Evolutionary conservation across 2,329 filamentous ascomycete genomes (phyloP).

Genomic region (Paraconiothyrium brasiliense): DNA sequence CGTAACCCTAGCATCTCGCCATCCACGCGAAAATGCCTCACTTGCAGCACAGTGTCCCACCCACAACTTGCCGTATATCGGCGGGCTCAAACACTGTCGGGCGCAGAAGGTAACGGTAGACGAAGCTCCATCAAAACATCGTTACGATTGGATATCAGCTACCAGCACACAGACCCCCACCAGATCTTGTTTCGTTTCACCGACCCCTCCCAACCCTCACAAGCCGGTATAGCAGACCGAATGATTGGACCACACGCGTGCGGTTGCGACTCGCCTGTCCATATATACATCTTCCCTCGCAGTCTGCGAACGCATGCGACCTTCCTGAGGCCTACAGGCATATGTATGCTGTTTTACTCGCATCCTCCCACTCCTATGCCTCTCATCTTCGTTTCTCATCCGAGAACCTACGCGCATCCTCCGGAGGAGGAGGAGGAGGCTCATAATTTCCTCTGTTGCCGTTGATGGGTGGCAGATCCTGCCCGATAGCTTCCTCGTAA

Average conservation of each 20-base stretch:
- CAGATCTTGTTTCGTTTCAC: conserved; percentile 3
- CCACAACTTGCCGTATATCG: conserved; percentile 1
- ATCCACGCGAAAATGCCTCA: conserved; percentile 41
- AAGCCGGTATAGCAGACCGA: neutral
- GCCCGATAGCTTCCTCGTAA: conserved; percentile 92
- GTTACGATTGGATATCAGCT: conserved; percentile 29
- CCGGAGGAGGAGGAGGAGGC: conserved; percentile 55
- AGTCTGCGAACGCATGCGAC: conserved; percentile 6
- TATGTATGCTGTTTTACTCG: neutral
- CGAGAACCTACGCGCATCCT: conserved; percentile 47
- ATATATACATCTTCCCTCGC: neutral
- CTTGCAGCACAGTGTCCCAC: conserved; percentile 29
- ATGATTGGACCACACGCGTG: neutral
- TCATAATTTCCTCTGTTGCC: conserved; percentile 74
- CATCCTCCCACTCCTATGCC: neutral
- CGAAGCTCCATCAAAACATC: conserved; percentile 15
- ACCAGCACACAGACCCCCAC: conserved; percentile 7
- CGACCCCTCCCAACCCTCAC: neutral
- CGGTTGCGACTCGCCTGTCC: neutral
- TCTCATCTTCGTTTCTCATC: conserved; percentile 49
- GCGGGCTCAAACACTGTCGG: neutral
- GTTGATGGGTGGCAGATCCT: conserved; percentile 77
- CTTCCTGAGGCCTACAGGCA: neutral
- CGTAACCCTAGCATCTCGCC: conserved; percentile 1
- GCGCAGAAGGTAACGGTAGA: neutral